Evolutionary conservation across 1,139 yeast species (phyloP).

Genomic region (Hansenula sp.): DNA sequence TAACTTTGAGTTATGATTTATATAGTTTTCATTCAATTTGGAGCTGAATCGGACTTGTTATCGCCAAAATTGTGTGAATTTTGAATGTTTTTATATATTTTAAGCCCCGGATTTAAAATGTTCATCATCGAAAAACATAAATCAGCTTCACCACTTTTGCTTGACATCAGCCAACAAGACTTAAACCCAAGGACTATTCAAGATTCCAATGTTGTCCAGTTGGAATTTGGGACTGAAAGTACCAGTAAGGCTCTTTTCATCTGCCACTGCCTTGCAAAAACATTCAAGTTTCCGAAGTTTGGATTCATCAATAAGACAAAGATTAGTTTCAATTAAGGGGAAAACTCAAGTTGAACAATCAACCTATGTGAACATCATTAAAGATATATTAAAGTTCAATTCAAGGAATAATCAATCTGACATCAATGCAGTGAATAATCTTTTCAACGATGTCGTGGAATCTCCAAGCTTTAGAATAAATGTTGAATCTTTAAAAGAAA

Average conservation of each 20-base stretch:
- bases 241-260: neutral
- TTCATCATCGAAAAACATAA: too few species aligned
- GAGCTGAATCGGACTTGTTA: too few species aligned
- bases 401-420: neutral
- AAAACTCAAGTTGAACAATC: neutral
- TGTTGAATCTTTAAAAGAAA: slow-evolving; percentile 7
- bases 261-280: neutral
- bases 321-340: neutral
- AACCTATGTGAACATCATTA: neutral
- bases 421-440: neutral
- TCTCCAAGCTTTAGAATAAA: slow-evolving; percentile 14
- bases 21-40: too few species aligned
- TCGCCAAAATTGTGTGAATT: too few species aligned
- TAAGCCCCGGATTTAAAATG: too few species aligned
- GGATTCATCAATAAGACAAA: neutral
- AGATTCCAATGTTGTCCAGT: too few species aligned
- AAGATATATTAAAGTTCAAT: neutral
- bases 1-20: too few species aligned
- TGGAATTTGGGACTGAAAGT: too few species aligned
- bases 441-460: slow-evolving; percentile 9
- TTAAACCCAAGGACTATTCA: too few species aligned
- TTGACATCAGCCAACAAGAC: too few species aligned
- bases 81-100: too few species aligned
- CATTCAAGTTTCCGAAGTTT: neutral
- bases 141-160: too few species aligned